Percentiles rank a stretch among this genome's conserved stretches.
These are phyloP conservation scores for Trichoderma oligosporum DNA, from an alignment of 2,329 filamentous ascomycete genomes.

Conservation along the genomic window DNA sequence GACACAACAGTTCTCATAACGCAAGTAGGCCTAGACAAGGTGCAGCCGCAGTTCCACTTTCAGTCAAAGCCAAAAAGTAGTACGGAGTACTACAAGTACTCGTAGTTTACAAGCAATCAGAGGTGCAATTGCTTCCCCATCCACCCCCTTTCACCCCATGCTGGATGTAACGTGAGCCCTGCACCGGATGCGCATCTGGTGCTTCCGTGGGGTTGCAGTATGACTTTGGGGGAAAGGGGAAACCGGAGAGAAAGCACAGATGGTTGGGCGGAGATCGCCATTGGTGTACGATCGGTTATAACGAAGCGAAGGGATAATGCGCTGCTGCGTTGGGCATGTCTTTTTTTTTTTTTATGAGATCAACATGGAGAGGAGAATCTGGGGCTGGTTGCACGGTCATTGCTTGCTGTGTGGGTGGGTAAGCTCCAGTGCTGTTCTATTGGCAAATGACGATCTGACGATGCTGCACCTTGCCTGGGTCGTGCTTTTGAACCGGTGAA, in stretches of 20 bases:
- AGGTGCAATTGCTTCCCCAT: background rate
- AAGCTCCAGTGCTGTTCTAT: background rate
- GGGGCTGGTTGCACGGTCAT: background rate
- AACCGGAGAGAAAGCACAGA: background rate
- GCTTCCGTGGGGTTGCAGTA: constrained; percentile 13
- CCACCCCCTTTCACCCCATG: background rate
- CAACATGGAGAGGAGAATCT: background rate
- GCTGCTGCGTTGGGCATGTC: background rate
- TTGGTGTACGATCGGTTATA: background rate
- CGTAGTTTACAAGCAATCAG: background rate
- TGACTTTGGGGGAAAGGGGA: background rate
- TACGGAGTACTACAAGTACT: background rate
- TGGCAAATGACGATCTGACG: background rate
- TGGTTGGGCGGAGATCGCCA: background rate
- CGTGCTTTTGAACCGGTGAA: background rate
- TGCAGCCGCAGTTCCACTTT: background rate
- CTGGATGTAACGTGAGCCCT: constrained; percentile 6
- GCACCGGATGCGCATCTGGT: constrained; percentile 10
- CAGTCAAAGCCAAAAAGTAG: background rate
- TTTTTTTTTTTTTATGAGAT: background rate
- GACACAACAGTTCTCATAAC: background rate
- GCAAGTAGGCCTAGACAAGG: background rate
- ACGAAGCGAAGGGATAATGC: background rate
- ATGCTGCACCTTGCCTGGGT: background rate
- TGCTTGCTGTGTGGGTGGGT: background rate